Evolutionary conservation across 1,284 basidiomycete genomes (phyloP), one percentile per base, ranked within the genome.

Genomic region (Lentinus polychrous): DNA sequence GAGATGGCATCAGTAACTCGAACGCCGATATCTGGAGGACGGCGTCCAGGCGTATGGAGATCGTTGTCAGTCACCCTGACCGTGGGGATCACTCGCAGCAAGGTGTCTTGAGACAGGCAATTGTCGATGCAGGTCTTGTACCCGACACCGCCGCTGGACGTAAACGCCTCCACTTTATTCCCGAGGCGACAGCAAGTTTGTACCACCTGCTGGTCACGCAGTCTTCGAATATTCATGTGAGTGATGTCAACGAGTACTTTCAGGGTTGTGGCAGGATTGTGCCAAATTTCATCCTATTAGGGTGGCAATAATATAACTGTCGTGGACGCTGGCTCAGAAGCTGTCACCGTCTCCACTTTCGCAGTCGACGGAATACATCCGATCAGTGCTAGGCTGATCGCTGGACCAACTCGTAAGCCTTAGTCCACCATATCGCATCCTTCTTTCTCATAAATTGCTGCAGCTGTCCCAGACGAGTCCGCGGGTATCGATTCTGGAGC

Each of bases 41-140:
- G 3, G 72, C 85, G 14, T 78, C 83, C 55, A 57, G 69, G 15
- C 69, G 76, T 54, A 72, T 83, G 33, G 77, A 84, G 55, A 76
- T 84, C 52, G 79, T 86, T 3, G 61, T 85, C 24, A 79, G 76
- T 15, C 70, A 73, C 49, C 71, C 71, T 0, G 73, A 72, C 51
- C 71, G 70, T 23, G 72, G 70, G 71, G 70, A 67, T 50, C 66
- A 67, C 2, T 56, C 60, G 1, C 69, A 72, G 40, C 71, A 72
- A 49, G 49, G 52, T 1, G 60, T 64, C 20, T 63, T 73, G 50
- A 62, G 70, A 22, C 58, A 55, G 1, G 71, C 70, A 6, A 69
- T 69, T 0, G 56, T 66, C 20, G 50, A 55, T 23, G 70, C 65
- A 11, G 64, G 66, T 3, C 53, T 73, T 5, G 55, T 72, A 1